Evolutionary conservation across 1,284 basidiomycete genomes (phyloP), one percentile per base, ranked within the genome.

Genomic region (Trametes pubescens): DNA sequence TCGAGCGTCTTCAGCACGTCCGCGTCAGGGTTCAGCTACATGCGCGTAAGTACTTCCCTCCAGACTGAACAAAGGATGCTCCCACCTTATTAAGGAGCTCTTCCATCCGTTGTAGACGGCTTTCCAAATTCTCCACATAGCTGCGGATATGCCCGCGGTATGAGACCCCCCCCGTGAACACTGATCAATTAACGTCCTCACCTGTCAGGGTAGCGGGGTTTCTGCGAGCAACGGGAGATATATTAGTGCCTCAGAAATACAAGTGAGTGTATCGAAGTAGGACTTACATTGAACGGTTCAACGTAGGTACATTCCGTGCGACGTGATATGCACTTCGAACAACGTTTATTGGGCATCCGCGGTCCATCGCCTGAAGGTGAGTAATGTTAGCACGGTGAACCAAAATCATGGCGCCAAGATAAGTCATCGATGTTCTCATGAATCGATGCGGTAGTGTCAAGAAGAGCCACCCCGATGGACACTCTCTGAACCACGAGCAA

Each of bases 191-290:
- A n/a, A n/a, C n/a, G n/a, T n/a, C 18, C 84, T 64, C 72, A 95
- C 85, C 92, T 92, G 78, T 94, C 93, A 0, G 93, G 90, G 35
- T 92, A 91, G 4, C 92, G 91, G 32, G 92, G 86, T 80, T 93
- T 91, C 86, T 93, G 29, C 8, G 7, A n/a, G 13, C 6, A 8
- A 4, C 7, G n/a, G 43, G 29, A n/a, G 22, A 51, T 8, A 6
- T 2, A 11, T 26, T 2, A 26, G 11, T 29, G n/a, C 24, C 40
- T 8, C 14, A n/a, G 7, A 16, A 32, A 22, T 9, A 22, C 21
- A 1, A 6, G 9, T 26, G 18, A 13, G 16, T 24, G 10, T 6
- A 22, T 38, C n/a, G 43, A 14, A 4, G 2, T 44, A 18, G 8
- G 21, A 75, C 80, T 38, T 62, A 90, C 90, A 81, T 88, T 88